Evolutionary conservation across 257 asterid species (phyloP).

Genomic region (Capsicum baccatum): DNA sequence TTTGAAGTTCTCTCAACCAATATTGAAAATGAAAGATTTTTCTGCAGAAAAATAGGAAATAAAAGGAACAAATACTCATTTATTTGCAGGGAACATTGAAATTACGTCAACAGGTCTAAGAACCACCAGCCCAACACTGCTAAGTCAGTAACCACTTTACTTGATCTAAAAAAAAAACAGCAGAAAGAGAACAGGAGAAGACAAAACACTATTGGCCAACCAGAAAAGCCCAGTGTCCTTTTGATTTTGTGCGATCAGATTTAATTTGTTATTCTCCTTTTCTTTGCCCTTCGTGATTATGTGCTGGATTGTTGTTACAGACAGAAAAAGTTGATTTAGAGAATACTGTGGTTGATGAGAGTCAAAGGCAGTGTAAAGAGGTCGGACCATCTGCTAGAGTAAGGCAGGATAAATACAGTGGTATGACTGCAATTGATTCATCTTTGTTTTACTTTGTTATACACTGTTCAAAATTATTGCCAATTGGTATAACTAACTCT

Average conservation of each 20-base stretch:
- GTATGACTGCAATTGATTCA: constrained; percentile 46
- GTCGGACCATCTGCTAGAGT: constrained; percentile 67
- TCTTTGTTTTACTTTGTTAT: constrained; percentile 1
- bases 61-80: neutral
- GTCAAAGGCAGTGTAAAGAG: constrained; percentile 80
- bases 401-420: constrained; percentile 86
- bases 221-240: neutral
- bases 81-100: neutral
- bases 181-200: neutral
- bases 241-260: constrained; percentile 15
- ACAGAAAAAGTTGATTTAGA: constrained; percentile 97
- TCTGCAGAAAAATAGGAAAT: neutral
- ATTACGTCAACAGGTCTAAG: neutral
- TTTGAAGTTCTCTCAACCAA: neutral
- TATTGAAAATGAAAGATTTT: neutral
- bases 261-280: constrained; percentile 29
- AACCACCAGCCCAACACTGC: neutral
- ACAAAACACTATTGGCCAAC: neutral
- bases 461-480: neutral
- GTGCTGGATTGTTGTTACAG: constrained; percentile 47
- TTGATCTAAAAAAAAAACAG: neutral
- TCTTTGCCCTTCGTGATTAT: neutral
- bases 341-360: constrained; percentile 96
- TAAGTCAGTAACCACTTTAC: neutral
- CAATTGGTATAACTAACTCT: neutral